These are phyloP conservation scores for Curvularia lunata DNA, from an alignment of 2,329 filamentous ascomycete genomes.

Conservation along the genomic window DNA sequence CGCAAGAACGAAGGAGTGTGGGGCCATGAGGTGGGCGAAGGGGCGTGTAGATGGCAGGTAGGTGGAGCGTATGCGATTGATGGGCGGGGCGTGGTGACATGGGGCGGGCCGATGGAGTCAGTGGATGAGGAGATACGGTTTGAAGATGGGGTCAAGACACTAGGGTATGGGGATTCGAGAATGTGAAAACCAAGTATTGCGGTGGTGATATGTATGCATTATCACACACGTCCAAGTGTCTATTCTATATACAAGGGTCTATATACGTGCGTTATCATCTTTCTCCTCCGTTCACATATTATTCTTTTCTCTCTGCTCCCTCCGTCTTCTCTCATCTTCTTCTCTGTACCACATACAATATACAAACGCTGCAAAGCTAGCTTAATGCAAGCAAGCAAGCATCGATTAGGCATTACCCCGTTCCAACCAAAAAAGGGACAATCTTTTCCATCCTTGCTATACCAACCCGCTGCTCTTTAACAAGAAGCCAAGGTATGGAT, in stretches of 20 bases:
- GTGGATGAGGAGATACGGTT: slow-evolving; percentile 42
- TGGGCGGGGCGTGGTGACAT: slow-evolving; percentile 41
- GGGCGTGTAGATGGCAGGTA: slow-evolving; percentile 46
- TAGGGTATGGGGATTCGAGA: slow-evolving; percentile 28
- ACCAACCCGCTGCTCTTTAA: no score
- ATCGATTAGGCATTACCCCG: neutral
- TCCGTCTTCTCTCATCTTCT: neutral
- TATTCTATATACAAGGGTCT: neutral
- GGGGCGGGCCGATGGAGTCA: slow-evolving; percentile 46
- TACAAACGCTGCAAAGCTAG: neutral
- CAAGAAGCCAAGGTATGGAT: no score
- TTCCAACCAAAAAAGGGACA: neutral
- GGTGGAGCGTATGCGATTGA: slow-evolving; percentile 45
- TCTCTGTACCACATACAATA: neutral
- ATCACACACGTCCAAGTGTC: neutral
- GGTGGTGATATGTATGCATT: no score
- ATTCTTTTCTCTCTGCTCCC: neutral
- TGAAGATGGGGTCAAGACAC: slow-evolving; percentile 41
- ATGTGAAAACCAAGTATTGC: neutral
- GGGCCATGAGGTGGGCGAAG: slow-evolving; percentile 45
- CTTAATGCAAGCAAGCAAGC: neutral
- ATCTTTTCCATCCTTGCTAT: neutral
- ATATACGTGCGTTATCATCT: no score
- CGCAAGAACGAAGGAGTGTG: slow-evolving; percentile 45
- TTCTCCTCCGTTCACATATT: no score